These are phyloP conservation scores for Keqinozyma sinolaborantium DNA, from an alignment of 1,139 yeast species.

Conservation along the genomic window DNA sequence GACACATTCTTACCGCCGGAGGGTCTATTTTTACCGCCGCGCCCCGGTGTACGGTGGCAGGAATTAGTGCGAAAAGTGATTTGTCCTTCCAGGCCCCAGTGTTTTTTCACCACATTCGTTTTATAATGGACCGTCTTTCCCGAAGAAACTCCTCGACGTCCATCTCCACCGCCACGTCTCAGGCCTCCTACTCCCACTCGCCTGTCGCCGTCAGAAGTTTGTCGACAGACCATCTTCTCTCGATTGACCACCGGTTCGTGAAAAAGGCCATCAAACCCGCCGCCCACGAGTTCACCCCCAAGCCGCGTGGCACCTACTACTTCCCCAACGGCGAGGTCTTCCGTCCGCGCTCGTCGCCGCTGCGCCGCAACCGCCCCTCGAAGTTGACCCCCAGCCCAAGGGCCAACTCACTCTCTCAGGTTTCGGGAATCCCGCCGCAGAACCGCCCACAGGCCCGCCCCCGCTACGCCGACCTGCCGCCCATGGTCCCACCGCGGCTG, in stretches of 20 bases:
- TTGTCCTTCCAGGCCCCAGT: no score
- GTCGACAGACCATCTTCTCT: constrained; percentile 38
- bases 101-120: neutral
- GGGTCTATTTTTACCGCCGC: neutral
- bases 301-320: constrained; percentile 30
- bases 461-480: neutral
- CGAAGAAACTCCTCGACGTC: constrained; percentile 37
- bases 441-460: neutral
- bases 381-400: constrained; percentile 14
- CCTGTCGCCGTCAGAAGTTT: constrained; percentile 18
- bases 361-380: constrained; percentile 33
- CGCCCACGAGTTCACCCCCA: constrained; percentile 18
- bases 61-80: no score
- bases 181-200: constrained; percentile 4
- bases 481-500: neutral
- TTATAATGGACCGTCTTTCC: constrained; percentile 9
- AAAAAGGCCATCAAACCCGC: constrained; percentile 20
- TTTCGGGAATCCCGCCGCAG: neutral
- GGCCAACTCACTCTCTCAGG: neutral
- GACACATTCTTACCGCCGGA: neutral
- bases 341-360: constrained; percentile 41
- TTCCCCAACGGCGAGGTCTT: constrained; percentile 58
- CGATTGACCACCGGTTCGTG: constrained; percentile 34
- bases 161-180: constrained; percentile 18
- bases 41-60: neutral